phyloP scores from a whole-genome alignment of 2,329 filamentous ascomycete species.

The Zelopaecilomyces penicillatus region DNA sequence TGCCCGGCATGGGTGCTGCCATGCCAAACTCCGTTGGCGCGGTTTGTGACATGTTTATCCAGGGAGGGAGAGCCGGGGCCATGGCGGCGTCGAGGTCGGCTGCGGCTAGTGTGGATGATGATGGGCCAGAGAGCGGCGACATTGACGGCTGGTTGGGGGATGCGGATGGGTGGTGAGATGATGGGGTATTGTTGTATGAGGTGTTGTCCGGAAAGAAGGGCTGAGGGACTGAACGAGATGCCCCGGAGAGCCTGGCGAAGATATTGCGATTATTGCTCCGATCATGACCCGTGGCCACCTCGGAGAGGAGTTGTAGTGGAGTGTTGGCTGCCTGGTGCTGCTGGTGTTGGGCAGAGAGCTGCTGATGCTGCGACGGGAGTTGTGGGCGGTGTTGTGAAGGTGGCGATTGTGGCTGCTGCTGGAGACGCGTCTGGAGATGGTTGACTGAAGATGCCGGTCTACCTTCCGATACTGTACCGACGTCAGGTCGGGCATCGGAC shows the following conservation, averaged over 20 bases:
- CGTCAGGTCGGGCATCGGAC: not conserved
- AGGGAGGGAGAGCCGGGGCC: conserved; percentile 16
- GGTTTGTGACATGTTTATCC: not conserved
- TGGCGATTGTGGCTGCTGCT: conserved; percentile 6
- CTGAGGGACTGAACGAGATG: conserved; percentile 19
- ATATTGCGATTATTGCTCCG: conserved; percentile 12
- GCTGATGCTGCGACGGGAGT: conserved; percentile 5
- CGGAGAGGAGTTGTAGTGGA: conserved; percentile 47
- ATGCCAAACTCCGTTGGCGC: conserved; percentile 10
- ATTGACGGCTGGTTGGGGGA: not conserved
- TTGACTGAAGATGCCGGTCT: not conserved
- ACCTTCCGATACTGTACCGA: not conserved
- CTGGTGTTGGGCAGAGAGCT: conserved; percentile 9
- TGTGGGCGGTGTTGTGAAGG: not conserved
- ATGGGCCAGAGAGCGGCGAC: conserved; percentile 2
- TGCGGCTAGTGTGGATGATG: conserved; percentile 4
- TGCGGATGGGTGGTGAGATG: not conserved
- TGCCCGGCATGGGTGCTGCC: conserved; percentile 16
- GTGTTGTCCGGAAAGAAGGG: conserved; percentile 30
- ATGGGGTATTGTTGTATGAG: conserved; percentile 10
- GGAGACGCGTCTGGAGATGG: conserved; percentile 4
- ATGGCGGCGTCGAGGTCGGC: conserved; percentile 18
- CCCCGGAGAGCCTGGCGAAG: conserved; percentile 14
- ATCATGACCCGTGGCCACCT: conserved; percentile 43
- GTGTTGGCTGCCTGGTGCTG: conserved; percentile 34